phyloP scores from a whole-genome alignment of 75 land plant species.

The Azolla pinnata region DNA sequence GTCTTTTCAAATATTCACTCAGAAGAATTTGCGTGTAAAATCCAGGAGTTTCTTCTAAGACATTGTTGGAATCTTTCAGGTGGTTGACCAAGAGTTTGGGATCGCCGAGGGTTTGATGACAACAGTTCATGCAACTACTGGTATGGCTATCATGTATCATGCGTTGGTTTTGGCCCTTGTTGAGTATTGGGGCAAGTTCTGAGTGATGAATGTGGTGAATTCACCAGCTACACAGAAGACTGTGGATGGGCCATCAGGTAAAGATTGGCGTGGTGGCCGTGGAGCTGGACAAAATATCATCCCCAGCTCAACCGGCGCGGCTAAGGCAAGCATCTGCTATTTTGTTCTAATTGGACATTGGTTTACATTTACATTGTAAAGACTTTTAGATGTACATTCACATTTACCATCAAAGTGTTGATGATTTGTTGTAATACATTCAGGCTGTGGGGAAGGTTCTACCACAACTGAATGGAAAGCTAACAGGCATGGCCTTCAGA shows the following conservation, averaged over 20 bases:
- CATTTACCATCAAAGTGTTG: background rate
- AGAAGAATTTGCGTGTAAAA: background rate
- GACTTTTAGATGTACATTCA: background rate
- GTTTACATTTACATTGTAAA: background rate
- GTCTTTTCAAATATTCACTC: background rate
- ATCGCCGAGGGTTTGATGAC: slow-evolving; percentile 85
- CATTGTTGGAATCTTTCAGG: slow-evolving; percentile 24
- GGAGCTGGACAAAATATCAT: slow-evolving; percentile 65
- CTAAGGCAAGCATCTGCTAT: slow-evolving; percentile 31
- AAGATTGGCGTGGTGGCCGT: slow-evolving; percentile 71
- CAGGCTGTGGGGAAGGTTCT: slow-evolving; percentile 98
- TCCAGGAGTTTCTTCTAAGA: background rate
- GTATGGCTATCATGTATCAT: slow-evolving; percentile 20
- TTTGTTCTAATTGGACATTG: background rate
- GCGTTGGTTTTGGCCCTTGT: background rate
- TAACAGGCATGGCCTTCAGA: slow-evolving; percentile 97
- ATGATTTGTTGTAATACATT: slow-evolving; percentile 2
- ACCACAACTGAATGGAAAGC: slow-evolving; percentile 90
- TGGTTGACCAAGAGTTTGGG: slow-evolving; percentile 80
- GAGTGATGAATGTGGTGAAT: background rate
- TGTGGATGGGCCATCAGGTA: slow-evolving; percentile 64
- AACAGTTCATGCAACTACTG: slow-evolving; percentile 93
- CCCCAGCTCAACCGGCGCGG: slow-evolving; percentile 71
- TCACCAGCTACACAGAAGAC: slow-evolving; percentile 60
- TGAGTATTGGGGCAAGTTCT: background rate